Evolutionary conservation across 2,329 filamentous ascomycete species (phyloP).

Genomic region (Penicillium frequentans): DNA sequence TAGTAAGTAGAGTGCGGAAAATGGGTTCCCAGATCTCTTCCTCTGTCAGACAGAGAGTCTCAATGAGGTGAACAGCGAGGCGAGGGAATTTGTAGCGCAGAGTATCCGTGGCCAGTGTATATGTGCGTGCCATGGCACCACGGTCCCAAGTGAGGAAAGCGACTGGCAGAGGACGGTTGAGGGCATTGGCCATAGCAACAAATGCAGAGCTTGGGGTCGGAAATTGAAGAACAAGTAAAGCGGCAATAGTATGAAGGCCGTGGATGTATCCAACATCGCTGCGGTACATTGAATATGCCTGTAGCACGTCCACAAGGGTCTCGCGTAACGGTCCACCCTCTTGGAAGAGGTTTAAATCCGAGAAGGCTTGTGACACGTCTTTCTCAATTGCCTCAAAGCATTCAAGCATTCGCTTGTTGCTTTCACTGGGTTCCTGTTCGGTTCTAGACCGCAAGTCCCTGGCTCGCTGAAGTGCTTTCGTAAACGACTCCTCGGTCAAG

Average conservation of each 20-base stretch:
- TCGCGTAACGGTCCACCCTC: constrained; percentile 55
- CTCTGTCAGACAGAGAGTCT: constrained; percentile 40
- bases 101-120: constrained; percentile 56
- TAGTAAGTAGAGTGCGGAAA: constrained; percentile 54
- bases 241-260: constrained; percentile 61
- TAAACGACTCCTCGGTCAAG: constrained; percentile 56
- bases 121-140: constrained; percentile 56
- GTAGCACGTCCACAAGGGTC: constrained; percentile 58
- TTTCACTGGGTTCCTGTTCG: constrained; percentile 43
- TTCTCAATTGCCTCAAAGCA: constrained; percentile 56
- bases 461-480: constrained; percentile 58
- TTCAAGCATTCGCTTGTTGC: constrained; percentile 46
- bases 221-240: constrained; percentile 59
- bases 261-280: constrained; percentile 62
- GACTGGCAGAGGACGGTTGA: constrained; percentile 61
- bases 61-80: constrained; percentile 53
- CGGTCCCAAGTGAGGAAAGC: constrained; percentile 61
- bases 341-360: constrained; percentile 60
- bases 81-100: constrained; percentile 59
- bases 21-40: constrained; percentile 54
- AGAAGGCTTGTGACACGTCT: constrained; percentile 57
- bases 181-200: constrained; percentile 59
- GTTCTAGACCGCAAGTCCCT: constrained; percentile 48
- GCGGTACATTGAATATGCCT: constrained; percentile 64
- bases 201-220: constrained; percentile 55